Evolutionary conservation across 2,329 filamentous ascomycete species (phyloP).

Genomic region (Bisporella sp.): DNA sequence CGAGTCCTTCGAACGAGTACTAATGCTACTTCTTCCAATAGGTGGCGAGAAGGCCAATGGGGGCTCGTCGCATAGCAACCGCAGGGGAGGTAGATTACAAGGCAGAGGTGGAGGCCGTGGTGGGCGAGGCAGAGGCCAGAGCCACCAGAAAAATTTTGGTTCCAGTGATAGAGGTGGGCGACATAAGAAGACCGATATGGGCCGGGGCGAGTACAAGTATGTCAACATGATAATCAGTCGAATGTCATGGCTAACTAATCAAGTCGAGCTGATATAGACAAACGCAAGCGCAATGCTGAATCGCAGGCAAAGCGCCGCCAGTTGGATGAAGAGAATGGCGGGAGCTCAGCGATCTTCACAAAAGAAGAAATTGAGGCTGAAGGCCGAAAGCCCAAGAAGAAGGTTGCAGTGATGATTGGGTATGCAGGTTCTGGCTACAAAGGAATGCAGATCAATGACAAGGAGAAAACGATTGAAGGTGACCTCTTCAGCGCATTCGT

Average conservation of each 20-base stretch:
- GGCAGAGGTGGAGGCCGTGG: constrained; percentile 16
- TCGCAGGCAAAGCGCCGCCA: constrained; percentile 49
- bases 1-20: no score
- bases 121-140: constrained; percentile 10
- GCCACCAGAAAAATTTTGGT: constrained; percentile 43
- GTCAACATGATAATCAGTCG: constrained; percentile 20
- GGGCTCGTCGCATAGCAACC: neutral
- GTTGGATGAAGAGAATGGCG: constrained; percentile 32
- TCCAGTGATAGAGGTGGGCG: constrained; percentile 27
- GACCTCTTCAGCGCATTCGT: constrained; percentile 92
- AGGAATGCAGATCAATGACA: constrained; percentile 84
- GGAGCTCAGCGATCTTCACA: constrained; percentile 42
- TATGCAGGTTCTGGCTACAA: constrained; percentile 96
- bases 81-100: constrained; percentile 2
- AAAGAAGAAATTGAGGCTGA: constrained; percentile 85
- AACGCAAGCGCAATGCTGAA: constrained; percentile 42
- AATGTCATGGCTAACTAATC: constrained; percentile 38
- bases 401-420: constrained; percentile 91
- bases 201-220: constrained; percentile 59
- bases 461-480: constrained; percentile 90
- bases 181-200: constrained; percentile 60
- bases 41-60: neutral
- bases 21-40: no score
- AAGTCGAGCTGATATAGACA: constrained; percentile 44
- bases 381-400: constrained; percentile 83